These are phyloP conservation scores for Bryoglossum gracile DNA, from an alignment of 495 filamentous ascomycete genomes.

Conservation along the genomic window DNA sequence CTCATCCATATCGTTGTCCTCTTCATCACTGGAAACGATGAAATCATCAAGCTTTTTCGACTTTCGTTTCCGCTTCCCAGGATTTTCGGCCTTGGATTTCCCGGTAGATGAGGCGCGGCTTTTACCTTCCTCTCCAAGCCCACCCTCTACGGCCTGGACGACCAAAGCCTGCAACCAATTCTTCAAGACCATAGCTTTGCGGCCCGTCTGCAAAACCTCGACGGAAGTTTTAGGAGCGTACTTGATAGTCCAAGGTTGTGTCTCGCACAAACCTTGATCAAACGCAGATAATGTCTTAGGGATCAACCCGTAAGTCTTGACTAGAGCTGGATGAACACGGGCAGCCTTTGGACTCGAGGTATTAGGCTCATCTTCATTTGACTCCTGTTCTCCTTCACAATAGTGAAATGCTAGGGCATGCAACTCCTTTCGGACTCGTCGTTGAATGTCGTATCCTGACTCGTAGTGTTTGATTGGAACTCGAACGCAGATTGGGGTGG, in stretches of 20 bases:
- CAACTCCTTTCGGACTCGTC: slow-evolving; percentile 28
- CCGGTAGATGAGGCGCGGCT: slow-evolving; percentile 19
- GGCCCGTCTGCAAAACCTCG: slow-evolving; percentile 71
- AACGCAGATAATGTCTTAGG: slow-evolving; percentile 62
- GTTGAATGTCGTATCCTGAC: slow-evolving; percentile 40
- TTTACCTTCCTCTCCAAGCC: slow-evolving; percentile 28
- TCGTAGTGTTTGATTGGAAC: slow-evolving; percentile 43
- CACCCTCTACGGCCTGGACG: slow-evolving; percentile 64
- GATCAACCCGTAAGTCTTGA: slow-evolving; percentile 53
- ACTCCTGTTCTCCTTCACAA: slow-evolving; percentile 6
- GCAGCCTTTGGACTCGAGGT: slow-evolving; percentile 1
- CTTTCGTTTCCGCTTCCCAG: slow-evolving; percentile 54
- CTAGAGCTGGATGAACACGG: slow-evolving; percentile 49
- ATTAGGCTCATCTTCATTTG: slow-evolving; percentile 15
- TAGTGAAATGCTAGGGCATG: slow-evolving; percentile 24
- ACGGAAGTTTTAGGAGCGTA: slow-evolving; percentile 66
- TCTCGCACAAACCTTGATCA: slow-evolving; percentile 71
- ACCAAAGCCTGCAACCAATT: slow-evolving; percentile 79
- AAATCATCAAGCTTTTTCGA: slow-evolving; percentile 78
- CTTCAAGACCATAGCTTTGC: slow-evolving; percentile 61
- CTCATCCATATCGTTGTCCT: slow-evolving; percentile 66
- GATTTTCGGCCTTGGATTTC: slow-evolving; percentile 33
- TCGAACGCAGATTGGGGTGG: slow-evolving; percentile 34
- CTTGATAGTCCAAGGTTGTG: slow-evolving; percentile 71
- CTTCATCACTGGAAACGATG: slow-evolving; percentile 77